Evolutionary conservation across 2,329 filamentous ascomycete genomes (phyloP).

Genomic region (Zarea fungicola): DNA sequence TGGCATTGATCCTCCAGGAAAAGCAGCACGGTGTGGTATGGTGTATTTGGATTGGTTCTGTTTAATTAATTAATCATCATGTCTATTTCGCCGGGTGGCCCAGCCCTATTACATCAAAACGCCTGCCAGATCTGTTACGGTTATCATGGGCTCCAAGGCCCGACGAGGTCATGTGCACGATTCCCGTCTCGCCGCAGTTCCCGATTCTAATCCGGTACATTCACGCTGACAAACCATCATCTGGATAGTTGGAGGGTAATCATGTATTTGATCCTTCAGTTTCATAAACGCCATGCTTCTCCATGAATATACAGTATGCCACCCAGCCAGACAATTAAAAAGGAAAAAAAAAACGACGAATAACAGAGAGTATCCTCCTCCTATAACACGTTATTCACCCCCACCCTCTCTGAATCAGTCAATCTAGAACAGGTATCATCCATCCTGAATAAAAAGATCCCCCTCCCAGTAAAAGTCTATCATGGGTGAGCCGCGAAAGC

Average conservation of each 20-base stretch:
- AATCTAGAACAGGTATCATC: conserved; percentile 4
- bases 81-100: no score
- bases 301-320: conserved; percentile 8
- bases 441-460: neutral
- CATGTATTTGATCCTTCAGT: conserved; percentile 5
- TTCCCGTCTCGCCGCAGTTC: no score
- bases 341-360: neutral
- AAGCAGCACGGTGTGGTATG: no score
- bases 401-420: neutral
- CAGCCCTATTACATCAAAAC: no score
- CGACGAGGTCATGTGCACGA: no score
- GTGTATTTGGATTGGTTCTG: no score
- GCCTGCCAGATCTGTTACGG: no score
- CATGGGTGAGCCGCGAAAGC: conserved; percentile 34
- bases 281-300: conserved; percentile 8
- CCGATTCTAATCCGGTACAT: no score
- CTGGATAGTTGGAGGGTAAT: neutral
- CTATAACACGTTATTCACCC: neutral
- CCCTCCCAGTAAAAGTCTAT: conserved; percentile 4
- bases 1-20: no score
- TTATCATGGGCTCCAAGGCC: no score
- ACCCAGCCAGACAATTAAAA: conserved; percentile 6
- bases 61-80: no score
- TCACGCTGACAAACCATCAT: no score
- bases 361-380: neutral